Conservation (phyloP, 208 protist genomes). For the Leishmania aethiopica region DNA sequence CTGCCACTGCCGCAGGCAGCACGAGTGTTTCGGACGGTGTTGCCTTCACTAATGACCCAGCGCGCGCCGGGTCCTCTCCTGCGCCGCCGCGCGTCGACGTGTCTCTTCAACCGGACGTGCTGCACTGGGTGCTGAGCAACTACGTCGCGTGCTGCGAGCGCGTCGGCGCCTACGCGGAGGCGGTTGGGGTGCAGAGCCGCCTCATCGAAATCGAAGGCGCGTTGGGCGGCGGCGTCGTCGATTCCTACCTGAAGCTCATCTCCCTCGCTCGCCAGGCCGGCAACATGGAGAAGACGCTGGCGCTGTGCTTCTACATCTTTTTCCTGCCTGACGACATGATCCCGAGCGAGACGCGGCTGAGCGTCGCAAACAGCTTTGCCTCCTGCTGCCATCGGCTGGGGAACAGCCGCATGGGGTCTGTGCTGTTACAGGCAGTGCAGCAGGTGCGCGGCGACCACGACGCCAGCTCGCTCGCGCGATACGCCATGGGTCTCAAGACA, state of each 20-base stretch:
- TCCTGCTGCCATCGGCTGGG: constrained; percentile 59
- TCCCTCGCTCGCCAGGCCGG: constrained; percentile 41
- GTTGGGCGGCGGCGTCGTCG: constrained; percentile 42
- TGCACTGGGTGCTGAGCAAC: constrained; percentile 71
- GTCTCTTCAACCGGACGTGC: constrained; percentile 44
- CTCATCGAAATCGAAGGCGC: constrained; percentile 59
- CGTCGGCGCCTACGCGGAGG: constrained; percentile 44
- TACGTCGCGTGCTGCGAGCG: constrained; percentile 74
- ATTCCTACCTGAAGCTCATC: constrained; percentile 59
- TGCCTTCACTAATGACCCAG: neutral
- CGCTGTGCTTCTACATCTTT: constrained; percentile 70
- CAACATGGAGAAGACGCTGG: constrained; percentile 53
- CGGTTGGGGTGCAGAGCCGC: constrained; percentile 53
- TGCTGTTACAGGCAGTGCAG: constrained; percentile 57
- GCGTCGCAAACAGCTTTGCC: constrained; percentile 61
- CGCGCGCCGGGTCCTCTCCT: neutral
- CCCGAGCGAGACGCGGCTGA: constrained; percentile 40
- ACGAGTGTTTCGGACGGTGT: neutral
- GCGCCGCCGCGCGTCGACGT: constrained; percentile 10
- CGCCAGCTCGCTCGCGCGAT: constrained; percentile 35
- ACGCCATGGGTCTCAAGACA: constrained; percentile 34
- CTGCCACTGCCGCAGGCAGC: neutral
- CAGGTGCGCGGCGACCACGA: constrained; percentile 48
- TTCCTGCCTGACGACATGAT: constrained; percentile 61
- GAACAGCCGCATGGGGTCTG: constrained; percentile 55